phyloP scores from a whole-genome alignment of 495 filamentous ascomycete genomes.

The Baudoinia panamericana region DNA sequence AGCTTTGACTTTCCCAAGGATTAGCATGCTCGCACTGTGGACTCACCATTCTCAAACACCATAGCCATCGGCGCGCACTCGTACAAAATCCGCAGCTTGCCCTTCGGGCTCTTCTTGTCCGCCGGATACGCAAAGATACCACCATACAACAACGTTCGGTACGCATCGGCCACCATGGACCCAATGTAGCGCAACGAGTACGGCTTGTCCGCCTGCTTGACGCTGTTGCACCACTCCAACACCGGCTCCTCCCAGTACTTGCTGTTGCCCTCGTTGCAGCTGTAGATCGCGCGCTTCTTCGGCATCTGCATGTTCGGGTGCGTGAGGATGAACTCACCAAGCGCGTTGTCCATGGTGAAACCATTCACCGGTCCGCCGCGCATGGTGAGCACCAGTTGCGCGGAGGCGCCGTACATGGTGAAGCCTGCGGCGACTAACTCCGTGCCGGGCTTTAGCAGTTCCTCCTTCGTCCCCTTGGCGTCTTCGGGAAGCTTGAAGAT shows the following conservation, averaged over 20 bases:
- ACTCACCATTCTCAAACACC: constrained; percentile 93
- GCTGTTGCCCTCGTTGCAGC: constrained; percentile 95
- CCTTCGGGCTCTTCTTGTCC: constrained; percentile 96
- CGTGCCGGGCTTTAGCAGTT: constrained; percentile 75
- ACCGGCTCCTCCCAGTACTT: constrained; percentile 87
- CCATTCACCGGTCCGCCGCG: constrained; percentile 84
- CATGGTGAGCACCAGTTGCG: constrained; percentile 96
- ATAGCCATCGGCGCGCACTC: constrained; percentile 99
- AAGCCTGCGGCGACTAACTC: constrained; percentile 89
- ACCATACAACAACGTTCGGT: constrained; percentile 87
- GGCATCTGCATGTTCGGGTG: constrained; percentile 91
- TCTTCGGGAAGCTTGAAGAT: constrained; percentile 72
- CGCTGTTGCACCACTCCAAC: constrained; percentile 72
- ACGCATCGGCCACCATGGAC: constrained; percentile 96
- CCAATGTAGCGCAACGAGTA: constrained; percentile 94
- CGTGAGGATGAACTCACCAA: constrained; percentile 97
- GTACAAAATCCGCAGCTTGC: constrained; percentile 92
- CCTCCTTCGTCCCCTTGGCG: constrained; percentile 60
- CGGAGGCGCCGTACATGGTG: constrained; percentile 98
- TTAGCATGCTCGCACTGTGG: not conserved
- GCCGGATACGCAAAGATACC: constrained; percentile 96
- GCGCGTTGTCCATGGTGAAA: constrained; percentile 88
- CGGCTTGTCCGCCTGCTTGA: constrained; percentile 75
- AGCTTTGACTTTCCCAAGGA: not conserved
- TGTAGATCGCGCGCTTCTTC: constrained; percentile 73